Conservation (phyloP, 345 rosid genomes). For the Punica granatum region DNA sequence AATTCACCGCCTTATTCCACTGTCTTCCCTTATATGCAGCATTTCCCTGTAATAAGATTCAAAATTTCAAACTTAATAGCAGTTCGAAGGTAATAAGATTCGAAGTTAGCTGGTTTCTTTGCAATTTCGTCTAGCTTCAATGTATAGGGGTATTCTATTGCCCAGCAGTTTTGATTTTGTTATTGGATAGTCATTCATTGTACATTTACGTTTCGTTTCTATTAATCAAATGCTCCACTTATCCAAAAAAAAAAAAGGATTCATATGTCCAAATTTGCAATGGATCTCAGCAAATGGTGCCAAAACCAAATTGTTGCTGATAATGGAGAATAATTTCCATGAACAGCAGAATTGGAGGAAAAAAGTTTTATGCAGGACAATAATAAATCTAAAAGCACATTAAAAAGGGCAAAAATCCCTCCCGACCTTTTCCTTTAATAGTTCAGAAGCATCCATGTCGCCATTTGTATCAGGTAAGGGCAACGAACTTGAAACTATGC, state of each 20-base stretch:
- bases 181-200: no score
- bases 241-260: no score
- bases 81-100: no score
- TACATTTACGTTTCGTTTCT: no score
- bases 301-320: not conserved
- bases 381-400: not conserved
- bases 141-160: no score
- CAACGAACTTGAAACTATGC: constrained; percentile 44
- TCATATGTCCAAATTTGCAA: not conserved
- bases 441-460: constrained; percentile 61
- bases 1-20: constrained; percentile 81
- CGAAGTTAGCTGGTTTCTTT: no score
- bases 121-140: no score
- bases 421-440: constrained; percentile 82
- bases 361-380: no score
- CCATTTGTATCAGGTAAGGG: constrained; percentile 43
- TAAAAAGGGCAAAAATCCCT: not conserved
- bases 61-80: no score
- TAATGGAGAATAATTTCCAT: not conserved
- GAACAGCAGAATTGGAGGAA: not conserved
- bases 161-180: no score
- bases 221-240: no score
- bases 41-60: constrained; percentile 60
- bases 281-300: not conserved
- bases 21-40: constrained; percentile 74